Base-by-base conservation (phyloP, 2,329 filamentous ascomycete species). In the Xylariaceae sp. region DNA sequence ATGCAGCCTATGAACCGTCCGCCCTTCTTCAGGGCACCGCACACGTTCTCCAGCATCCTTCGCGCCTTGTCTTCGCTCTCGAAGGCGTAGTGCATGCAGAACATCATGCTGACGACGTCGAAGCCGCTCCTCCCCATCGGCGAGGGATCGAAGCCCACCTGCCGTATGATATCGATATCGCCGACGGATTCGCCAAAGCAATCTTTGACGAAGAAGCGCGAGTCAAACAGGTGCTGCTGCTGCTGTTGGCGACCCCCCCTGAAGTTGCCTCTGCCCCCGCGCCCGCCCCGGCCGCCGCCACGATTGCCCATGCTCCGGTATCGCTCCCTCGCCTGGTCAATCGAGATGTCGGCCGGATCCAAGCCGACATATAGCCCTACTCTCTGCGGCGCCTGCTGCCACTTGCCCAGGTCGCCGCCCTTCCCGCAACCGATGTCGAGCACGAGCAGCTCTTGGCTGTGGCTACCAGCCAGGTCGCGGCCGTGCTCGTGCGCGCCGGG, bases 81-180 rank as follows among this genome's bases (percentile, higher is more conserved):
- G 49, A 96, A 98, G 5, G 92, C 89, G 58, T 98, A 98, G 63
- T 98, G 92, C 79, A 98, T 92, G 52, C 88, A 93, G 60, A 98
- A 98, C 92, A 98, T 98, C 77, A 94, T 94, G 54, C 83, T 88
- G 43, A 98, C 90, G 26, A 96, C 84, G 56, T 98, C 92, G 50
- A 96, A 98, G 4, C 90, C 89, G 35, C 82, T 82, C 33, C 77
- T 77, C 40, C 75, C 73, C 77, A 83, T 63, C 67, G 84, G 50
- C 65, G 80, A 81, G 0, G 74, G 68, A 51, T 94, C 85, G 48
- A 94, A 94, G 15, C 92, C 92, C 19, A 98, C 87, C 36, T 94
- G 76, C 31, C 75, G 75, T 31, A 98, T 71, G 45, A 95, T 82
- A 11, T 81, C 77, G 28, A 96, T 70, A 39, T 93, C 80, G 35